Percentiles rank a stretch among this genome's conserved stretches.
Conservation (phyloP, 768 basidiomycete species). For the Tremella fuciformis region DNA sequence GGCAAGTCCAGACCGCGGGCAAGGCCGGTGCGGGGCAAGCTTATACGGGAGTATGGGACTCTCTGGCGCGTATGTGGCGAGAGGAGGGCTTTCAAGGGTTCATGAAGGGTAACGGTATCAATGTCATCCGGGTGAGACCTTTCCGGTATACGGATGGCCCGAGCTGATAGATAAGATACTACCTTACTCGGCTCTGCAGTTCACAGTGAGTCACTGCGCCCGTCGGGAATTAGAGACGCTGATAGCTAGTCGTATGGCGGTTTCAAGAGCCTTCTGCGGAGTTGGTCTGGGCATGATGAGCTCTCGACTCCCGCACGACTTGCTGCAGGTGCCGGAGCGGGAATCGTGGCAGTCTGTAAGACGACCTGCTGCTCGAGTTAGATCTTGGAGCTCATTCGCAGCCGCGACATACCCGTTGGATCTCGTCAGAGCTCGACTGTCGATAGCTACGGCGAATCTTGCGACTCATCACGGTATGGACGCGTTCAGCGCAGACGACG, state of each 20-base stretch:
- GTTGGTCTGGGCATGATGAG: conserved; percentile 73
- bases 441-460: conserved; percentile 86
- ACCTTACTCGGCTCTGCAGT: conserved; percentile 66
- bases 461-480: conserved; percentile 43
- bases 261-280: conserved; percentile 65
- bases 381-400: conserved; percentile 6
- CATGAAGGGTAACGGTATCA: conserved; percentile 87
- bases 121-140: conserved; percentile 44
- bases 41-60: conserved; percentile 38
- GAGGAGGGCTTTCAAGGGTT: conserved; percentile 91
- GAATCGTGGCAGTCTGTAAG: conserved; percentile 90
- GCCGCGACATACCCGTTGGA: conserved; percentile 71
- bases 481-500: conserved; percentile 53
- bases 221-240: not conserved
- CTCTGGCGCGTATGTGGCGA: conserved; percentile 72
- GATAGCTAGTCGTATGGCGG: conserved; percentile 64
- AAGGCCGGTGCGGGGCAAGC: conserved; percentile 25
- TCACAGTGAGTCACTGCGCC: conserved; percentile 45
- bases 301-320: conserved; percentile 87
- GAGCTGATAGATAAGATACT: conserved; percentile 63
- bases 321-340: conserved; percentile 81
- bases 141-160: not conserved
- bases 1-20: conserved; percentile 78
- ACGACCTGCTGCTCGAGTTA: conserved; percentile 22
- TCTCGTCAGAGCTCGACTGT: conserved; percentile 84